phyloP scores from a whole-genome alignment of 768 basidiomycete species.

The Lyophyllum shimeji region DNA sequence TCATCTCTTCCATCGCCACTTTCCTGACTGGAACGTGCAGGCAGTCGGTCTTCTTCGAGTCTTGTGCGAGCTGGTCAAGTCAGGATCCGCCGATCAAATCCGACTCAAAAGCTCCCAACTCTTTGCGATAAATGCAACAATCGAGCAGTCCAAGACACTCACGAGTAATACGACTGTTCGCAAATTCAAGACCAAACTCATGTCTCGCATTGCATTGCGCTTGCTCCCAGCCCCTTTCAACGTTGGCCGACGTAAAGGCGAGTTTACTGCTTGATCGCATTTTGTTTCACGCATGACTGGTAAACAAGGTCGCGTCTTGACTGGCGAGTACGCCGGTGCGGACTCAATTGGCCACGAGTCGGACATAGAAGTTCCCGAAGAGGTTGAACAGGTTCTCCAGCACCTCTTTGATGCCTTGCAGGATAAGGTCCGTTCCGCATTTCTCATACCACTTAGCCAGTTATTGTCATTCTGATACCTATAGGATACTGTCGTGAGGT shows the following conservation, averaged over 20 bases:
- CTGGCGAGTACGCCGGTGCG: constrained; percentile 20
- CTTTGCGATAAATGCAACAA: constrained; percentile 39
- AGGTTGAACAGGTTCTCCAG: constrained; percentile 73
- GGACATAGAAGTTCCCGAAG: constrained; percentile 71
- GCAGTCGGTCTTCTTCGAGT: constrained; percentile 68
- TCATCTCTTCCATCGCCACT: constrained; percentile 5
- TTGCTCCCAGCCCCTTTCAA: constrained; percentile 51
- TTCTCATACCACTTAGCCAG: constrained; percentile 4
- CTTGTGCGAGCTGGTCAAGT: constrained; percentile 69
- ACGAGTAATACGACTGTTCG: constrained; percentile 64
- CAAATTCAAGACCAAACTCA: constrained; percentile 66
- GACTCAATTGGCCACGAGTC: constrained; percentile 26
- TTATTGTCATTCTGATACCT: neutral
- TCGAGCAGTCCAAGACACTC: constrained; percentile 42
- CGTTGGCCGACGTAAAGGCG: constrained; percentile 41
- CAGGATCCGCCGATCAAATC: constrained; percentile 55
- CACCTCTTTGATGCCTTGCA: constrained; percentile 71
- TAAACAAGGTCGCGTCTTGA: constrained; percentile 30
- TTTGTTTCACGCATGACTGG: neutral
- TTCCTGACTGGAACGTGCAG: constrained; percentile 33
- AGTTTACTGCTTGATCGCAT: constrained; percentile 11
- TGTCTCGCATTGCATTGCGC: constrained; percentile 63
- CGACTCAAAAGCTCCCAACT: constrained; percentile 42
- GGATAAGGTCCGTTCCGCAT: constrained; percentile 62
- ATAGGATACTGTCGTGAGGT: constrained; percentile 93